Conservation (phyloP, 2,329 filamentous ascomycete genomes). For the Aspergillus tamarii region DNA sequence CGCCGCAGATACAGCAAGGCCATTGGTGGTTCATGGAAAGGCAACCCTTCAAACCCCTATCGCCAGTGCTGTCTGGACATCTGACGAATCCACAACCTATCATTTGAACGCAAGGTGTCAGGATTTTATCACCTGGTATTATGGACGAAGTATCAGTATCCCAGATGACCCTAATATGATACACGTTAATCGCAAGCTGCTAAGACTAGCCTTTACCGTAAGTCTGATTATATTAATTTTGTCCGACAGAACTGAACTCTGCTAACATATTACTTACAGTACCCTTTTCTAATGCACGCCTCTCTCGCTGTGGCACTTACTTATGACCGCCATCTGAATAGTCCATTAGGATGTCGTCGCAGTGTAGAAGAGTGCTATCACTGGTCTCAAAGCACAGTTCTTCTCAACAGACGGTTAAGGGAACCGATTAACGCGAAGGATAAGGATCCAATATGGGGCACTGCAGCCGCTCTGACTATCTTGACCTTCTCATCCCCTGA, state of each 20-base stretch:
- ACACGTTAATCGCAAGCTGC: slow-evolving; percentile 44
- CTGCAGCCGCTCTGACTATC: slow-evolving; percentile 48
- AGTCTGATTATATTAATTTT: slow-evolving; percentile 21
- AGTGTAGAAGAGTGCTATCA: slow-evolving; percentile 49
- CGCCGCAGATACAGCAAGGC: slow-evolving; percentile 22
- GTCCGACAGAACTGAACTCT: background rate
- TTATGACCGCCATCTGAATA: slow-evolving; percentile 38
- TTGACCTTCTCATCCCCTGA: slow-evolving; percentile 47
- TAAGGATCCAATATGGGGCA: slow-evolving; percentile 53
- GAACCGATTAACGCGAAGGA: slow-evolving; percentile 39
- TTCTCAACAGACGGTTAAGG: slow-evolving; percentile 44
- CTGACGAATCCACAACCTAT: slow-evolving; percentile 36
- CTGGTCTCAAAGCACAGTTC: slow-evolving; percentile 45
- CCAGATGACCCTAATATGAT: slow-evolving; percentile 43
- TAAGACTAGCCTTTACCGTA: slow-evolving; percentile 45
- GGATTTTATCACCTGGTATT: slow-evolving; percentile 48
- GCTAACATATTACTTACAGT: slow-evolving; percentile 29
- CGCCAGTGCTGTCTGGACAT: slow-evolving; percentile 41
- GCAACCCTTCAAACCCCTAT: slow-evolving; percentile 27
- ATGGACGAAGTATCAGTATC: slow-evolving; percentile 41
- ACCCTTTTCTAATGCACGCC: slow-evolving; percentile 54
- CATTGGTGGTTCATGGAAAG: slow-evolving; percentile 22
- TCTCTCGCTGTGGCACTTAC: slow-evolving; percentile 47
- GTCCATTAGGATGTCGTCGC: slow-evolving; percentile 24
- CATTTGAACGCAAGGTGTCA: slow-evolving; percentile 45